Conservation (phyloP, 768 basidiomycete genomes). For the Boletus rufocinnamomeus region DNA sequence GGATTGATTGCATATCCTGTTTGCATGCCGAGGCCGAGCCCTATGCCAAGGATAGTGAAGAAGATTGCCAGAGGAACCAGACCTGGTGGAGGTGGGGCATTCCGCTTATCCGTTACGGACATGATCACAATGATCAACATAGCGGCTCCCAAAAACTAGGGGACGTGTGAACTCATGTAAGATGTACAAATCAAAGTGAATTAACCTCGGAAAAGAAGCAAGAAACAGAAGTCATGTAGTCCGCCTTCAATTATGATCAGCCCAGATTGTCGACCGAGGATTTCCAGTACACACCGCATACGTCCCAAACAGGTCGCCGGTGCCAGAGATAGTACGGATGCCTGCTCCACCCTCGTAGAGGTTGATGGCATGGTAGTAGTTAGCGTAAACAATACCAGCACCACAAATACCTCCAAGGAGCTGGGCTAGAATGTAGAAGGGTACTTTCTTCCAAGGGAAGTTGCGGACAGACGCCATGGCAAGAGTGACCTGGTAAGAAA, state of each 20-base stretch:
- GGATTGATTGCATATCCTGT: slow-evolving; percentile 71
- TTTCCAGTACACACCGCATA: slow-evolving; percentile 49
- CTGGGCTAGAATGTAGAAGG: slow-evolving; percentile 65
- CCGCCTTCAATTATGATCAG: slow-evolving; percentile 33
- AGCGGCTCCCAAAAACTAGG: slow-evolving; percentile 55
- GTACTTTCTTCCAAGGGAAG: slow-evolving; percentile 83
- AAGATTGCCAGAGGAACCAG: slow-evolving; percentile 59
- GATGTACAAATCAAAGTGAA: neutral
- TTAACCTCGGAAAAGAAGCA: slow-evolving; percentile 49
- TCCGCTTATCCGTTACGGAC: slow-evolving; percentile 53
- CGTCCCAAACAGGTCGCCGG: slow-evolving; percentile 60
- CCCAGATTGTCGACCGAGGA: neutral
- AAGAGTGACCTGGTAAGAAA: slow-evolving; percentile 58
- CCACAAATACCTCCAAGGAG: slow-evolving; percentile 61
- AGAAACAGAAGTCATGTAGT: slow-evolving; percentile 45
- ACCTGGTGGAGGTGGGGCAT: slow-evolving; percentile 48
- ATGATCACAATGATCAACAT: slow-evolving; percentile 57
- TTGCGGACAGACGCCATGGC: slow-evolving; percentile 65
- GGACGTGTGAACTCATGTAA: neutral
- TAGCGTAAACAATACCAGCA: slow-evolving; percentile 58
- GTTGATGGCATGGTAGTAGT: slow-evolving; percentile 69
- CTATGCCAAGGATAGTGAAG: slow-evolving; percentile 59
- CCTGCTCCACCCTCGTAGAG: slow-evolving; percentile 56
- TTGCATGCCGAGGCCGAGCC: slow-evolving; percentile 58
- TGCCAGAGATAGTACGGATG: slow-evolving; percentile 57